phyloP scores from a whole-genome alignment of 495 filamentous ascomycete genomes.

The Elasticomyces elasticus region DNA sequence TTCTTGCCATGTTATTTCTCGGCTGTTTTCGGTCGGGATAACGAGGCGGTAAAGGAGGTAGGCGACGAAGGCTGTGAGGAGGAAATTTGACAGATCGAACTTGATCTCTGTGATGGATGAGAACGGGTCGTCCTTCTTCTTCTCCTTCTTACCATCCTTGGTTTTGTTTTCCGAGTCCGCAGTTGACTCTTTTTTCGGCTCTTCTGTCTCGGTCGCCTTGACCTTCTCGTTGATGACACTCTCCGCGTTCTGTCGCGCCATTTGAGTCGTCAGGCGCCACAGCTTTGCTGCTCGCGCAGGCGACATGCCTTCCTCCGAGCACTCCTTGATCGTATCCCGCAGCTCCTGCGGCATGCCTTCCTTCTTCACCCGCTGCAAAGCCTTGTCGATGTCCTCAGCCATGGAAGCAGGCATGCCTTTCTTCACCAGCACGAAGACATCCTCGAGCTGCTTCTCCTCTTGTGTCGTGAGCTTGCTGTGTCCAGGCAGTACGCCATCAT shows the following conservation, averaged over 20 bases:
- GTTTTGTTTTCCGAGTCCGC: constrained; percentile 23
- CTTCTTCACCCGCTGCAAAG: constrained; percentile 39
- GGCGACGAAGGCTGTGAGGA: constrained; percentile 47
- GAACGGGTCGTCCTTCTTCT: constrained; percentile 27
- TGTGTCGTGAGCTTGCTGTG: constrained; percentile 27
- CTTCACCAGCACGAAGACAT: constrained; percentile 36
- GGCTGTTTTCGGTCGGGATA: constrained; percentile 53
- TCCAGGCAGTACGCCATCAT: constrained; percentile 7
- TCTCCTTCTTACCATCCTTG: constrained; percentile 29
- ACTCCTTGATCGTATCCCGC: constrained; percentile 38
- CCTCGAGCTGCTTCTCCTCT: constrained; percentile 36
- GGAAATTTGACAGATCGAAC: constrained; percentile 46
- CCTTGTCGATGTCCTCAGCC: constrained; percentile 34
- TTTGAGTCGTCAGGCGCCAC: constrained; percentile 38
- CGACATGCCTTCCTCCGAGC: constrained; percentile 34
- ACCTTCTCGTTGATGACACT: constrained; percentile 26
- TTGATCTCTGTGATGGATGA: constrained; percentile 40
- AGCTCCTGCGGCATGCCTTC: constrained; percentile 44
- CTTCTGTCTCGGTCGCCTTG: constrained; percentile 13
- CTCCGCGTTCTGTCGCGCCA: constrained; percentile 26
- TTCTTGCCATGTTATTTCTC: constrained; percentile 96
- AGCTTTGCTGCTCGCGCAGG: constrained; percentile 43
- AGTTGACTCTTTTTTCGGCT: constrained; percentile 31
- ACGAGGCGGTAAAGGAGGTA: constrained; percentile 54
- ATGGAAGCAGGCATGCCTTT: constrained; percentile 39